phyloP scores from a whole-genome alignment of 2,329 filamentous ascomycete species.

The Lomentospora prolificans region DNA sequence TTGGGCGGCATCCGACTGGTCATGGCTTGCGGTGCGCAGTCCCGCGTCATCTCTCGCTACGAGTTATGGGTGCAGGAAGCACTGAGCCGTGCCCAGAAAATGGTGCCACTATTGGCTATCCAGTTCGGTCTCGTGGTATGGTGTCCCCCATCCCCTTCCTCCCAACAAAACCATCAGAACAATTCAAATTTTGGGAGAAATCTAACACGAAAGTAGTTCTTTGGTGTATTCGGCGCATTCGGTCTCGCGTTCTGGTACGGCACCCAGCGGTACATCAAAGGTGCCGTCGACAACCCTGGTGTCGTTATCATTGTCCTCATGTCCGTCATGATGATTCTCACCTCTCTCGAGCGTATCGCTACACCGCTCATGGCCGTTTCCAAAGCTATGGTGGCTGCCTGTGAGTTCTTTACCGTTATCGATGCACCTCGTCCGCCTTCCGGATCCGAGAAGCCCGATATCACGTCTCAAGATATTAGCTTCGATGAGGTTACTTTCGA shows the following conservation, averaged over 20 bases:
- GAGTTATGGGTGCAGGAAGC: conserved; percentile 43
- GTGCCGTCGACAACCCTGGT: conserved; percentile 36
- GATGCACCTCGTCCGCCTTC: conserved; percentile 31
- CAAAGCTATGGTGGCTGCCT: conserved; percentile 48
- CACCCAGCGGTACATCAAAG: conserved; percentile 36
- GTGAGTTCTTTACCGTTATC: conserved; percentile 47
- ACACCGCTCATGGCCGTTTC: conserved; percentile 47
- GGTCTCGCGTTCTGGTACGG: conserved; percentile 56
- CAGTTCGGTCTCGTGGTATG: conserved; percentile 43
- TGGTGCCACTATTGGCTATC: conserved; percentile 37
- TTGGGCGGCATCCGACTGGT: conserved; percentile 52
- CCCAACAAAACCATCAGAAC: background rate
- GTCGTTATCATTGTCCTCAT: conserved; percentile 47
- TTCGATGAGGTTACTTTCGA: conserved; percentile 58
- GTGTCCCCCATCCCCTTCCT: background rate
- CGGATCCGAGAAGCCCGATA: conserved; percentile 26
- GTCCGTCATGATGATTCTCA: conserved; percentile 48
- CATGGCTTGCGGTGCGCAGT: conserved; percentile 51
- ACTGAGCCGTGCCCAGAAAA: conserved; percentile 35
- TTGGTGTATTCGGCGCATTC: conserved; percentile 41
- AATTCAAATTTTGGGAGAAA: background rate
- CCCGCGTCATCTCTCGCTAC: conserved; percentile 42
- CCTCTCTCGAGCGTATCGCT: conserved; percentile 46
- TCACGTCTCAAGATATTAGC: conserved; percentile 27
- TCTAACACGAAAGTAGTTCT: conserved; percentile 28